Evolutionary conservation across 805 yeast genomes (phyloP).

Genomic region (Suhomyces xylopsoci): DNA sequence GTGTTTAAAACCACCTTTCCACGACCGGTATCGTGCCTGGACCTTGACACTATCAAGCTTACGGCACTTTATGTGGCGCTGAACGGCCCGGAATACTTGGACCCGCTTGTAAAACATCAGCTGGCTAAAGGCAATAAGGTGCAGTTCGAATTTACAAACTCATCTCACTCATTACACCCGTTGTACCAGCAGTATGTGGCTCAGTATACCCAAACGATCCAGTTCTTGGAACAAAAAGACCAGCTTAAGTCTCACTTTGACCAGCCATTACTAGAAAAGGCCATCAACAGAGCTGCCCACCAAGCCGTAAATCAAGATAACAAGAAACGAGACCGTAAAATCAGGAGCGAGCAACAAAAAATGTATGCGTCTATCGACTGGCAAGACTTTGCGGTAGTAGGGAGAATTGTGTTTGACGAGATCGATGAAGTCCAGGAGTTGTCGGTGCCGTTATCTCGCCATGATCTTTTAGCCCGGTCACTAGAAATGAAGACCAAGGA

Average conservation of each 20-base stretch:
- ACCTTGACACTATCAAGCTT: conserved; percentile 64
- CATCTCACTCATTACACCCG: conserved; percentile 56
- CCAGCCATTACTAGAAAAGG: conserved; percentile 12
- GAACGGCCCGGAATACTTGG: conserved; percentile 49
- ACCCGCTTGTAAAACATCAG: conserved; percentile 34
- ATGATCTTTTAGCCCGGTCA: conserved; percentile 60
- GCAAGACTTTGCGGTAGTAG: conserved; percentile 77
- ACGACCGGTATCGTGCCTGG: conserved; percentile 50
- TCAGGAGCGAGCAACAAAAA: conserved; percentile 37
- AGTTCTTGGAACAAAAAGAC: conserved; percentile 9
- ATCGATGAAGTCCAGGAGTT: conserved; percentile 57
- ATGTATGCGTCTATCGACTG: conserved; percentile 80
- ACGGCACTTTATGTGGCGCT: conserved; percentile 68
- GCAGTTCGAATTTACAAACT: conserved; percentile 67
- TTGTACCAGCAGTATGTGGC: conserved; percentile 48
- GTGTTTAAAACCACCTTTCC: conserved; percentile 19
- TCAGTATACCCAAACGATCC: conserved; percentile 48
- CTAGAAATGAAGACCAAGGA: conserved; percentile 48
- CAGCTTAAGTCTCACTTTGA: conserved; percentile 1
- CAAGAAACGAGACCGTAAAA: conserved; percentile 23
- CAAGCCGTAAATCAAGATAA: conserved; percentile 35
- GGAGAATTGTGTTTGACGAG: conserved; percentile 62
- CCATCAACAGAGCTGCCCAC: conserved; percentile 58
- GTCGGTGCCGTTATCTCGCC: conserved; percentile 51
- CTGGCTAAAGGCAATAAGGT: conserved; percentile 35